A percentile compares a stretch with the other conserved stretches of the same genome.
These are phyloP conservation scores for Paecilomyces niveus DNA, from an alignment of 2,329 filamentous ascomycete genomes.

Conservation along the genomic window DNA sequence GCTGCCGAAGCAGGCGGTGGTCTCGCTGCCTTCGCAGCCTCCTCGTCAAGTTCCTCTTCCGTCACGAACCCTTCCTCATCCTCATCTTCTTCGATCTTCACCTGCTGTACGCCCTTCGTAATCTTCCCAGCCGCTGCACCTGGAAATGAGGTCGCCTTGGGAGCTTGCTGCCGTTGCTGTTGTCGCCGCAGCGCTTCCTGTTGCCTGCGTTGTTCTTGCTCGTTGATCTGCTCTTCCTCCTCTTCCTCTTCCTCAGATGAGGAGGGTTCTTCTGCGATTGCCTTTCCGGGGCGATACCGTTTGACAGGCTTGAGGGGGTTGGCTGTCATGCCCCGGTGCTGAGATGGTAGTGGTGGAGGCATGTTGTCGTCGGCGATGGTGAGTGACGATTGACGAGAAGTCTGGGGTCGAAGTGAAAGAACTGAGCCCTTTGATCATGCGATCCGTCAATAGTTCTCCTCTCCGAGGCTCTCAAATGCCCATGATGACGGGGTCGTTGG, in stretches of 20 bases:
- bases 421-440: not conserved
- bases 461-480: not conserved
- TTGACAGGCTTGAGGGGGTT: conserved; percentile 68
- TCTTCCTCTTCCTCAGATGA: conserved; percentile 47
- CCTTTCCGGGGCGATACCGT: conserved; percentile 81
- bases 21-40: conserved; percentile 11
- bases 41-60: conserved; percentile 41
- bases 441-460: not conserved
- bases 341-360: conserved; percentile 38
- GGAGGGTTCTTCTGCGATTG: conserved; percentile 42
- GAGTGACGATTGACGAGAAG: not conserved
- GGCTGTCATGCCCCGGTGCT: conserved; percentile 71
- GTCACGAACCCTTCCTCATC: conserved; percentile 57
- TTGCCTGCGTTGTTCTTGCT: conserved; percentile 42
- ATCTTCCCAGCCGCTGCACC: conserved; percentile 22
- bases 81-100: conserved; percentile 35
- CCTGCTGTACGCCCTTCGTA: conserved; percentile 23
- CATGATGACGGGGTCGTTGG: not conserved
- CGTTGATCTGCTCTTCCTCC: conserved; percentile 47
- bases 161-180: conserved; percentile 34
- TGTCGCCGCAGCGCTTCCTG: too few relatives aligned
- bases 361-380: conserved; percentile 16
- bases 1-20: conserved; percentile 10
- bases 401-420: not conserved
- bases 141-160: conserved; percentile 34